Base-by-base conservation (phyloP, 768 basidiomycete genomes). In the Psilocybe azurescens region DNA sequence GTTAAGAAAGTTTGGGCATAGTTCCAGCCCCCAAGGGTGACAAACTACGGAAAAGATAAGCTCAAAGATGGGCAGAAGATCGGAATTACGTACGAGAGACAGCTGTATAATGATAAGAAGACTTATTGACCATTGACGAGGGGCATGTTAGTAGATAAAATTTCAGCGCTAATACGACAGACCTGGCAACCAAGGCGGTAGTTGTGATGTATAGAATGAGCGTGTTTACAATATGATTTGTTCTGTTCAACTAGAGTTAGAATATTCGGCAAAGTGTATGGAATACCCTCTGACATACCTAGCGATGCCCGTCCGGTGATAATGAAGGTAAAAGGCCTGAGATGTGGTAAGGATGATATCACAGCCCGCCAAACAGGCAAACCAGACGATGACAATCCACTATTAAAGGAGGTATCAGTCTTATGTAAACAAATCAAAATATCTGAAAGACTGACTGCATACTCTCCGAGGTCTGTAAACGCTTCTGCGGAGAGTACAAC, bases 331-430 rank as follows among this genome's bases (percentile, higher is more conserved):
- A 20, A 53, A 53, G 14, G 33, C 52, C 14, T 53, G 52, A 13
- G 32, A 20, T 11, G 32, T 38, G 13, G 52, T 53, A 18, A 53
- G 52, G 14, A 53, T 38, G 14, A 53, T 38, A 38, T 53, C 52
- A 8, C 29, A 53, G 10, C 52, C 52, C 28, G 52, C 30, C 30
- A 53, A 20, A 9, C 29, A 32, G 9, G 52, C 14, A 3, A 53
- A 53, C 52, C 52, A 53, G 52, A 33, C 52, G 2, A 53, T 32
- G 52, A 53, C 33, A 10, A 53, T 53, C 52, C 52, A 53, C 52
- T 53, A 3, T 53, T 4, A 18, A 18, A 24, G n/a, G n/a, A 5
- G 48, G 0, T 24, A 50, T 6, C 24, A 24, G 24, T 47, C 16
- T 50, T 0, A 24, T 50, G 6, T 9, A 50, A 28, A 3, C 18